Evolutionary conservation across 2,329 filamentous ascomycete species (phyloP).

Genomic region (Hymenoscyphus occultus): DNA sequence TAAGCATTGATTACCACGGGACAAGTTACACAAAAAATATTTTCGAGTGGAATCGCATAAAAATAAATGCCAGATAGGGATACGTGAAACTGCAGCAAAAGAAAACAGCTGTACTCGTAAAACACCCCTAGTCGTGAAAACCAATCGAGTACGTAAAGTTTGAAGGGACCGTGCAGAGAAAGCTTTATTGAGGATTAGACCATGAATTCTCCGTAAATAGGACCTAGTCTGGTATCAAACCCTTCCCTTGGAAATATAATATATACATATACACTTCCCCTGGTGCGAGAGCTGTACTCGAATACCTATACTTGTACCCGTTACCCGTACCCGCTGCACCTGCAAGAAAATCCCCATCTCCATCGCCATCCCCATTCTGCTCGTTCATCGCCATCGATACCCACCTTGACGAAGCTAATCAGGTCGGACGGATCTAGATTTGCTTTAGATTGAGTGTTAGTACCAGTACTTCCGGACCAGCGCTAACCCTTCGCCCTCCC

Average conservation of each 20-base stretch:
- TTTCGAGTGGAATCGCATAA: not conserved
- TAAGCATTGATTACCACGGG: not conserved
- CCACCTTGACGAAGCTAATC: no score
- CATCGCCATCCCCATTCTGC: no score
- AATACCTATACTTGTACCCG: no score
- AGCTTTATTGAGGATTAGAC: not conserved
- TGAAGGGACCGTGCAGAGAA: not conserved
- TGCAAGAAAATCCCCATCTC: no score
- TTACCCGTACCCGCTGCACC: no score
- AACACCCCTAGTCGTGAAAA: not conserved
- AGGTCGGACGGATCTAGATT: conserved; percentile 3
- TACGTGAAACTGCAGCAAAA: not conserved
- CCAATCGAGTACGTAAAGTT: not conserved
- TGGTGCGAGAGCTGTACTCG: no score
- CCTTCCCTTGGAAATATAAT: no score
- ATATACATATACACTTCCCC: no score
- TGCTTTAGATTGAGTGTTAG: not conserved
- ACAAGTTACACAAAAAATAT: not conserved
- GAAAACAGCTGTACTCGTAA: conserved; percentile 1
- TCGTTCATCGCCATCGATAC: no score
- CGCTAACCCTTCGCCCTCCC: not conserved
- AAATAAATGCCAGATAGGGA: not conserved
- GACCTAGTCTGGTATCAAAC: no score
- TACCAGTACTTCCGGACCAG: conserved; percentile 2
- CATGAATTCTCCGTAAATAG: no score